Evolutionary conservation across 768 basidiomycete genomes (phyloP), one percentile per base, ranked within the genome.

Genomic region (Sarcomyxa edulis): DNA sequence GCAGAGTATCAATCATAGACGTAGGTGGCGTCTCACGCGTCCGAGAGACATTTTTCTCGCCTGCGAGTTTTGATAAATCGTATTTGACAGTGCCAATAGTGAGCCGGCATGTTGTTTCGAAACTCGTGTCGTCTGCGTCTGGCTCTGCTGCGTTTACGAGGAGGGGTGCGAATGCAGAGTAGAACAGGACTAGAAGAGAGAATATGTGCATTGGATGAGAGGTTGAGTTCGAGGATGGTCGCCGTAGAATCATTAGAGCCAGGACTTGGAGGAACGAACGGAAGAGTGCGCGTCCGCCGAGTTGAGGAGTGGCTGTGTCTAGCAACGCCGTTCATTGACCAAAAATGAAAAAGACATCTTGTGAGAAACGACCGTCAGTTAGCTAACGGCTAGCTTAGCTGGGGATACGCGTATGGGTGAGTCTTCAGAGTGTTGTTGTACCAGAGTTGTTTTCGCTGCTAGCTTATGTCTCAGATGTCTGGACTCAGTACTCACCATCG

Each of bases 1-100:
- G 64, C 8, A 89, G 56, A 11, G 68, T 65, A 45, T 89, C 81
- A 6, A 70, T 40, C 50, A 70, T 77, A 8, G 51, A 63, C n/a
- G 71, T 81, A 20, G 89, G 89, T 4, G 84, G 85, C 21, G 72
- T 68, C 7, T 69, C 57, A 32, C 77, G 70, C 35, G 68, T 76
- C 33, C 72, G 69, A 40, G 57, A 68, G 35, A 76, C 54, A 10
- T 59, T 62, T 39, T 76, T 71, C 49, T 70, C 69, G 32, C 76
- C 79, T 23, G 55, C 58, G 23, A 89, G 65, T 14, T 54, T 40
- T 14, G 67, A 76, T 34, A 90, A 61, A 61, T 91, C 81, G 51
- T 78, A 89, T 26, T 64, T 71, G 44, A 55, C 41, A 39, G 59
- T 64, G 31, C 62, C 68, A 23, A 62, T 48, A 47, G 50, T 36